A percentile compares a stretch with the other conserved stretches of the same genome.
phyloP scores from a whole-genome alignment of 1,139 yeast species.

The Pichia sp. region DNA sequence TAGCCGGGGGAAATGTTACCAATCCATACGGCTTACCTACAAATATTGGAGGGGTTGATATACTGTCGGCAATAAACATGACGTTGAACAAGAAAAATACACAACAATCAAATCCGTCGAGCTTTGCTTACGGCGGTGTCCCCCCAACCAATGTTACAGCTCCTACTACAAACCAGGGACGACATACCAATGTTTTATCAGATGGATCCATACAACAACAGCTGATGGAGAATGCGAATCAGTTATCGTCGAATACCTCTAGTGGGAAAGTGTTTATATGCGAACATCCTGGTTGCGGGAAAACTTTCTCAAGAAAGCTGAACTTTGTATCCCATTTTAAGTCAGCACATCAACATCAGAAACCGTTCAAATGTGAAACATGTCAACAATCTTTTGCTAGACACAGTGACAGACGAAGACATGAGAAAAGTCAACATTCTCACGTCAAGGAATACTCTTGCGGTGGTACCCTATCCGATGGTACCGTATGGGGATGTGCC shows the following conservation, averaged over 20 bases:
- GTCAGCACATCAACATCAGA: constrained; percentile 26
- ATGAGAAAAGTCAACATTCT: constrained; percentile 26
- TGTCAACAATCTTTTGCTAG: constrained; percentile 26
- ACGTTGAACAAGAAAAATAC: too few relatives aligned
- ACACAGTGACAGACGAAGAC: constrained; percentile 27
- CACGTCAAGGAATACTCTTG: constrained; percentile 18
- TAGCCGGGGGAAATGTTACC: too few relatives aligned
- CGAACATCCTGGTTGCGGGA: constrained; percentile 35
- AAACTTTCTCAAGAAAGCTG: constrained; percentile 26
- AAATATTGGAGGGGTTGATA: too few relatives aligned
- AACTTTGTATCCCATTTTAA: constrained; percentile 26
- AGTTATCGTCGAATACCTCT: too few relatives aligned
- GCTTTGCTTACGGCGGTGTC: neutral
- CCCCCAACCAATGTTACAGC: neutral
- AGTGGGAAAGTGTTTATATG: constrained; percentile 61
- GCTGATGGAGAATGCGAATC: too few relatives aligned
- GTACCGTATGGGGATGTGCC: constrained; percentile 28
- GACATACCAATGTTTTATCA: too few relatives aligned
- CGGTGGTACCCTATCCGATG: constrained; percentile 23
- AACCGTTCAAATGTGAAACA: constrained; percentile 24
- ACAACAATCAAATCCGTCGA: too few relatives aligned
- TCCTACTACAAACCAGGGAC: too few relatives aligned
- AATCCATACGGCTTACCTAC: too few relatives aligned
- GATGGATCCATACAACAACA: too few relatives aligned
- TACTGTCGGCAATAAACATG: too few relatives aligned